Percentiles rank a stretch among this genome's conserved stretches.
phyloP scores from a whole-genome alignment of 1,284 basidiomycete species.

The Somion occarium region DNA sequence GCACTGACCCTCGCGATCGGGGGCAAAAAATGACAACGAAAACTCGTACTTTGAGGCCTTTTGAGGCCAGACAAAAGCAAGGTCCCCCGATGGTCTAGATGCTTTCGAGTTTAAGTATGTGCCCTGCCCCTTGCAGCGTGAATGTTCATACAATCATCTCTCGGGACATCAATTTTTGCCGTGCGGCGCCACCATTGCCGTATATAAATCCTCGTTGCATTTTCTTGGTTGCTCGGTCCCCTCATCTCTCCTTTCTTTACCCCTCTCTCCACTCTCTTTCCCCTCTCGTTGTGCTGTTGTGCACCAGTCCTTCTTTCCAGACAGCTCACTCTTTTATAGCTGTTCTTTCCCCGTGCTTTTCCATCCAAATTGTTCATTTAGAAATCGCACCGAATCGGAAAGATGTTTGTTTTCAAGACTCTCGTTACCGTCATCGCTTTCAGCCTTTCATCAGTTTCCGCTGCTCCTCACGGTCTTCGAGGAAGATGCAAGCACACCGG shows the following conservation, averaged over 20 bases:
- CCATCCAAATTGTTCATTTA: not conserved
- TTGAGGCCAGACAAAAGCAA: no score
- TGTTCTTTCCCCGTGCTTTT: not conserved
- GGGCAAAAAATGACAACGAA: no score
- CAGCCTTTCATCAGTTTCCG: conserved; percentile 15
- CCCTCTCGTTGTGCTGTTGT: conserved; percentile 7
- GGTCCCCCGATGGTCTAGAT: no score
- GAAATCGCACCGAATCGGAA: not conserved
- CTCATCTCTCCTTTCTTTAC: conserved; percentile 3
- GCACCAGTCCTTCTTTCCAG: conserved; percentile 13
- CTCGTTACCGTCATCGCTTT: conserved; percentile 20
- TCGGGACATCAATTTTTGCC: no score
- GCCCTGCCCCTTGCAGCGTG: no score
- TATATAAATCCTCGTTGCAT: no score
- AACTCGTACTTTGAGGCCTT: no score
- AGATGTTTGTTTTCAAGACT: conserved; percentile 21
- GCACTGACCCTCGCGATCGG: no score
- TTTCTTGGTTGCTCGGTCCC: no score
- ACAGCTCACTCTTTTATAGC: conserved; percentile 1
- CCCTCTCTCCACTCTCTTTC: not conserved
- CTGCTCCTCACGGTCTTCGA: conserved; percentile 13
- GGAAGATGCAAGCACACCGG: conserved; percentile 10
- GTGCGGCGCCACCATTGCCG: no score
- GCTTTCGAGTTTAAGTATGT: no score
- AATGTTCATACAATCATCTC: no score